A percentile compares a stretch with the other conserved stretches of the same genome.
Evolutionary conservation across 768 basidiomycete genomes (phyloP).

Genomic region (Leccinum aurantiacum): DNA sequence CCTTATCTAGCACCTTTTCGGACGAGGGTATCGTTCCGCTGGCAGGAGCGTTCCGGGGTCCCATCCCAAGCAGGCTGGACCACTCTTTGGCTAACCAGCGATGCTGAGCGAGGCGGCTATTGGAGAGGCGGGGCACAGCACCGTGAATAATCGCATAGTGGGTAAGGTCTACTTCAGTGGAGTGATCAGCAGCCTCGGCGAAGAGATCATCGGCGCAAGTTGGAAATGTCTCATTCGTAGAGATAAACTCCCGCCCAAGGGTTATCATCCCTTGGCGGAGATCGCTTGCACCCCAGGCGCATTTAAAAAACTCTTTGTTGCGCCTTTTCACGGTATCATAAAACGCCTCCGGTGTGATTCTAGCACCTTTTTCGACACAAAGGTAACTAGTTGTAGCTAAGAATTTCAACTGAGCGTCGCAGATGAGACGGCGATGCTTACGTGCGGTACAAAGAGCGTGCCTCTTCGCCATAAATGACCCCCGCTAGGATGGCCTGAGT

Average conservation of each 20-base stretch:
- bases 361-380: neutral
- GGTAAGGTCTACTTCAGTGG: slow-evolving; percentile 1
- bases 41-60: neutral
- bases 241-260: slow-evolving; percentile 9
- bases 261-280: slow-evolving; percentile 8
- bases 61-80: neutral
- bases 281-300: slow-evolving; percentile 7
- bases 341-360: neutral
- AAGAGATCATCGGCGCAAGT: slow-evolving; percentile 6
- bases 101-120: neutral
- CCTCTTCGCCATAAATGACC: neutral
- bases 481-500: slow-evolving; percentile 7
- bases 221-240: slow-evolving; percentile 6
- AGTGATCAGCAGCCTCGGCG: slow-evolving; percentile 10
- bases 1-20: neutral
- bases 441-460: neutral
- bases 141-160: neutral
- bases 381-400: neutral
- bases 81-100: slow-evolving; percentile 11
- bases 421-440: neutral
- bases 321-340: neutral
- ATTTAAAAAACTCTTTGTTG: neutral
- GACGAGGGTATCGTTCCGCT: neutral
- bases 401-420: neutral
- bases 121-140: neutral